Conservation (phyloP, 805 yeast genomes). For the Candida andamanensis region DNA sequence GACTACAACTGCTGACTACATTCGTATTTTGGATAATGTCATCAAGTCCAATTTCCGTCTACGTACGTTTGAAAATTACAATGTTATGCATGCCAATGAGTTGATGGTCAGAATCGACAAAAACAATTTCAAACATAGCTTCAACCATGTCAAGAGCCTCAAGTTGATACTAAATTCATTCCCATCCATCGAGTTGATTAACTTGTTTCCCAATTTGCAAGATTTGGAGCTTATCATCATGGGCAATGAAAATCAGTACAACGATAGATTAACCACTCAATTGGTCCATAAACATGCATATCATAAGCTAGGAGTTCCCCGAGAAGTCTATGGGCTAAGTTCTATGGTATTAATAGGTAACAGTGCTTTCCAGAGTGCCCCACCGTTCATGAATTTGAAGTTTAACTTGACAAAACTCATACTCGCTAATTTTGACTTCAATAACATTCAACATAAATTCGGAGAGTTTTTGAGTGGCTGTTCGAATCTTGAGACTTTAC, state of each 20-base stretch:
- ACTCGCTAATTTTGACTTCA: conserved; percentile 29
- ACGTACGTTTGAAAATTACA: conserved; percentile 23
- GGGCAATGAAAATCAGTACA: background rate
- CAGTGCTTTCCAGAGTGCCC: conserved; percentile 19
- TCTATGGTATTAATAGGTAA: conserved; percentile 21
- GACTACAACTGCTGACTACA: conserved; percentile 22
- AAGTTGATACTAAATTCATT: conserved; percentile 13
- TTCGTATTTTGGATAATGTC: conserved; percentile 22
- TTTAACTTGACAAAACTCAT: conserved; percentile 24
- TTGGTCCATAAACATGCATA: conserved; percentile 6
- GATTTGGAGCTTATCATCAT: conserved; percentile 5
- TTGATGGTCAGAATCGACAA: conserved; percentile 21
- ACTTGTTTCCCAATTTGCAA: conserved; percentile 7
- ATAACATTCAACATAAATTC: conserved; percentile 18
- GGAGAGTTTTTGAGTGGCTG: conserved; percentile 22
- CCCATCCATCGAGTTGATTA: conserved; percentile 2
- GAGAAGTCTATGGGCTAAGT: conserved; percentile 9
- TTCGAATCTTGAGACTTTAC: conserved; percentile 15
- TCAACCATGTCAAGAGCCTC: conserved; percentile 16
- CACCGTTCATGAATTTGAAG: conserved; percentile 16
- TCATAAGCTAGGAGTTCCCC: conserved; percentile 2
- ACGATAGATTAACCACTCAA: background rate
- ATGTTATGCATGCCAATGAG: conserved; percentile 21
- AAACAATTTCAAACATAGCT: conserved; percentile 21
- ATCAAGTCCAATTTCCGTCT: conserved; percentile 19